Percentiles rank a stretch among this genome's conserved stretches.
Evolutionary conservation across 2,329 filamentous ascomycete species (phyloP).

Genomic region (Alternaria sp.): DNA sequence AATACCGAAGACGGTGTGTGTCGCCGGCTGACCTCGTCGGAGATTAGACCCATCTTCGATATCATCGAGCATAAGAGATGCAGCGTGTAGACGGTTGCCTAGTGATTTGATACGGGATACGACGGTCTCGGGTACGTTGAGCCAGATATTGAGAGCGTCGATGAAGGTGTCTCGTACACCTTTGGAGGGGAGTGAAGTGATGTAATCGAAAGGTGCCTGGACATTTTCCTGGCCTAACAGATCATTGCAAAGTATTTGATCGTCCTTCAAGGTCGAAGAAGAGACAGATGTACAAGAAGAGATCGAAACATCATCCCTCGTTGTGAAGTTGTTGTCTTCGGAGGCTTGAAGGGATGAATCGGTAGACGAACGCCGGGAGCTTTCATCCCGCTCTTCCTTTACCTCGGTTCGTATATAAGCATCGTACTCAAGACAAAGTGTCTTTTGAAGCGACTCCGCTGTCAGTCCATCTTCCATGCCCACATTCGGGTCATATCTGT

Average conservation of each 20-base stretch:
- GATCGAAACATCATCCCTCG: too few relatives aligned
- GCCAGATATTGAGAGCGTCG: not conserved
- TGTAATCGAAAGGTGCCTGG: not conserved
- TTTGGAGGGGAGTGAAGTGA: not conserved
- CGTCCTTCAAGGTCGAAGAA: too few relatives aligned
- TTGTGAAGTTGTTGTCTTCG: too few relatives aligned
- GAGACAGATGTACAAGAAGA: too few relatives aligned
- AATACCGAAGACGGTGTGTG: not conserved
- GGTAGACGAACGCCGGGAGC: too few relatives aligned
- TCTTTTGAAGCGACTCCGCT: not conserved
- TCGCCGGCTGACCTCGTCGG: not conserved
- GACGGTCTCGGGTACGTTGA: not conserved
- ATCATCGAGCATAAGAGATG: not conserved
- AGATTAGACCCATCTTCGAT: not conserved
- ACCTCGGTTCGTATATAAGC: too few relatives aligned
- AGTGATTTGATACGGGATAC: not conserved
- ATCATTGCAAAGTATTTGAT: too few relatives aligned
- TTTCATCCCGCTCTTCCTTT: too few relatives aligned
- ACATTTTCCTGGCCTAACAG: not conserved
- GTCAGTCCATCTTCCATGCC: constrained; percentile 1
- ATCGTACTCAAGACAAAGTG: not conserved
- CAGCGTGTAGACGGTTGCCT: not conserved
- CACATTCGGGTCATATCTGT: constrained; percentile 26
- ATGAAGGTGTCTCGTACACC: not conserved
- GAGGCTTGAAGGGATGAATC: too few relatives aligned